These are phyloP conservation scores for Hanseniaspora lachancei DNA, from an alignment of 805 yeast genomes.

Conservation along the genomic window DNA sequence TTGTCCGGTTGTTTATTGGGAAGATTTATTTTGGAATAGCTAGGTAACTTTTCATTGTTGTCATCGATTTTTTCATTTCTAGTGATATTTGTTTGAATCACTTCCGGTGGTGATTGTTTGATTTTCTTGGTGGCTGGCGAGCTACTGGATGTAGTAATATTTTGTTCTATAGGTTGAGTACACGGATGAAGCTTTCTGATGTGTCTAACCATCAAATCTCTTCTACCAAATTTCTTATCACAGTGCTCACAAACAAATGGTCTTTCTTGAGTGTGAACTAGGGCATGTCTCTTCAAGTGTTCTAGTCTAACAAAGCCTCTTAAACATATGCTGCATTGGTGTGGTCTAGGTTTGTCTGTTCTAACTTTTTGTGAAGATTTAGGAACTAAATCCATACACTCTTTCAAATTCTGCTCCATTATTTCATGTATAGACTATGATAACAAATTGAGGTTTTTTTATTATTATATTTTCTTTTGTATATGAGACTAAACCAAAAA, in stretches of 20 bases:
- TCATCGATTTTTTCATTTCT: slow-evolving; percentile 3
- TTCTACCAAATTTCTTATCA: slow-evolving; percentile 87
- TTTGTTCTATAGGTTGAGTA: slow-evolving; percentile 5
- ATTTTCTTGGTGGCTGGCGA: not conserved
- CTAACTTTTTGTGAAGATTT: slow-evolving; percentile 71
- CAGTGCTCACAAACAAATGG: slow-evolving; percentile 95
- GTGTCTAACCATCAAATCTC: slow-evolving; percentile 79
- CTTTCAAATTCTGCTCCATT: not conserved
- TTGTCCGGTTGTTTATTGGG: not conserved
- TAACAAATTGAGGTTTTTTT: too few relatives aligned
- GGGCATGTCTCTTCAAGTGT: slow-evolving; percentile 84
- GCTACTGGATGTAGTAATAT: not conserved
- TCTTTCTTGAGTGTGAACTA: slow-evolving; percentile 90
- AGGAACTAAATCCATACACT: slow-evolving; percentile 37
- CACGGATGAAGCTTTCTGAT: slow-evolving; percentile 79
- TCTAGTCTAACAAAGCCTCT: slow-evolving; percentile 92
- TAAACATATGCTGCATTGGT: slow-evolving; percentile 77
- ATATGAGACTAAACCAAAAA: too few relatives aligned
- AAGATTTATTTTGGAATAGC: not conserved
- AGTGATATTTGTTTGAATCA: slow-evolving; percentile 20
- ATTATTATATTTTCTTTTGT: too few relatives aligned
- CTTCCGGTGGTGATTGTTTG: slow-evolving; percentile 19
- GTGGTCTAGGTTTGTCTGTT: slow-evolving; percentile 91
- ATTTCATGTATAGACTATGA: not conserved
- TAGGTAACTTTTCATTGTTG: not conserved